Conservation (phyloP, 179 eudicot species). For the Kewa caespitosa region DNA sequence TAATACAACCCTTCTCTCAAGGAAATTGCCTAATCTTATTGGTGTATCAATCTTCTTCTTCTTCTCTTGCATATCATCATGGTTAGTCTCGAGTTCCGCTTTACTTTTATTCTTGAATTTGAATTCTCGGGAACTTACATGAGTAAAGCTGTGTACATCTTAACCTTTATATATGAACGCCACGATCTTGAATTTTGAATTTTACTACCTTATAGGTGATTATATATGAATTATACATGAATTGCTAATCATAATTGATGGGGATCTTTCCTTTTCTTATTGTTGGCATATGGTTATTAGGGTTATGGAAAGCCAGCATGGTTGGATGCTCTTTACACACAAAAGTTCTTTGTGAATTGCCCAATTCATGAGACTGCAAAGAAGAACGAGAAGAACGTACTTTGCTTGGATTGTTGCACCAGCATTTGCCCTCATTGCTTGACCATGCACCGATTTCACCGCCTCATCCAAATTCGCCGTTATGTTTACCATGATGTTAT, state of each 20-base stretch:
- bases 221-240: background rate
- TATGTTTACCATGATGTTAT: constrained; percentile 93
- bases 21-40: constrained; percentile 10
- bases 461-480: constrained; percentile 87
- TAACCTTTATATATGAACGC: background rate
- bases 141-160: too few relatives aligned
- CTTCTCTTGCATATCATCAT: constrained; percentile 38
- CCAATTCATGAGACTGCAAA: constrained; percentile 69
- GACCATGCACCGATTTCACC: constrained; percentile 72
- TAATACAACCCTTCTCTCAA: background rate
- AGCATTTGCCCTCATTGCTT: constrained; percentile 94
- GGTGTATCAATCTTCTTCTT: background rate
- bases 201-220: background rate
- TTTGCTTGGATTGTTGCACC: constrained; percentile 83
- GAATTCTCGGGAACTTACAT: too few relatives aligned
- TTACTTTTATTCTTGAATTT: background rate
- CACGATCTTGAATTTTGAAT: constrained; percentile 3
- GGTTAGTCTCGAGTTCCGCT: constrained; percentile 40
- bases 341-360: constrained; percentile 75
- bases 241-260: too few relatives aligned
- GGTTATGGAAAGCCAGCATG: constrained; percentile 85
- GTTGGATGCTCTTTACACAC: constrained; percentile 75
- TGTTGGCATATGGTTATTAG: constrained; percentile 23
- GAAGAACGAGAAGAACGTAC: constrained; percentile 90
- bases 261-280: too few relatives aligned